phyloP scores from a whole-genome alignment of 352 stramenopile genomes.

The Pythium pyrilobum region DNA sequence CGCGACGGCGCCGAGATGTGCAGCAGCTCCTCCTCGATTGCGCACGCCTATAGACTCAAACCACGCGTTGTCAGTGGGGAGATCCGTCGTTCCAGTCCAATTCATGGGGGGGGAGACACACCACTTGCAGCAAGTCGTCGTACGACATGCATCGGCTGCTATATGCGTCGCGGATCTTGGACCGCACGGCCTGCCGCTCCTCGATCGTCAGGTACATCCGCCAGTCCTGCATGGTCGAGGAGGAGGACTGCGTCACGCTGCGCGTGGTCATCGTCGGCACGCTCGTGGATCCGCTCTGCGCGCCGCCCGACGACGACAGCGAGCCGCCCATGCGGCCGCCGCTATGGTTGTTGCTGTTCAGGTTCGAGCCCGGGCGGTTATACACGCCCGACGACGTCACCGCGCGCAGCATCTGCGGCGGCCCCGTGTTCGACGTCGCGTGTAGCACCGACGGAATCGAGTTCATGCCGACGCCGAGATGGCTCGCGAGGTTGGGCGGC shows the following conservation, averaged over 20 bases:
- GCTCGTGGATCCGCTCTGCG: slow-evolving; percentile 15
- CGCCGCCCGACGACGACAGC: slow-evolving; percentile 4
- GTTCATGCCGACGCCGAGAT: slow-evolving; percentile 65
- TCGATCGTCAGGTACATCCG: slow-evolving; percentile 89
- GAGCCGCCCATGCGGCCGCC: slow-evolving; percentile 7
- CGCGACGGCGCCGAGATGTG: slow-evolving; percentile 85
- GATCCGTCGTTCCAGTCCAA: neutral
- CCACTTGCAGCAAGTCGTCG: slow-evolving; percentile 87
- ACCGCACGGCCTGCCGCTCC: slow-evolving; percentile 82
- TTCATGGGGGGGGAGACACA: slow-evolving; percentile 19
- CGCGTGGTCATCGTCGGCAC: slow-evolving; percentile 31
- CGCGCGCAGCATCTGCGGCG: slow-evolving; percentile 78
- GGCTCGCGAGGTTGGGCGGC: slow-evolving; percentile 28
- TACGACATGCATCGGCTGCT: slow-evolving; percentile 79
- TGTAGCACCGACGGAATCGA: slow-evolving; percentile 78
- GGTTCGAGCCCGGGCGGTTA: slow-evolving; percentile 43
- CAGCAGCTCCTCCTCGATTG: slow-evolving; percentile 86
- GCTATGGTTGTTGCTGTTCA: neutral
- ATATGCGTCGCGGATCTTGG: slow-evolving; percentile 85
- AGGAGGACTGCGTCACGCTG: slow-evolving; percentile 51
- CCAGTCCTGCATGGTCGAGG: slow-evolving; percentile 76
- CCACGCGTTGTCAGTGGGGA: neutral
- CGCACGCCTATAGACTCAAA: slow-evolving; percentile 46
- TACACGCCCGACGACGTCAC: slow-evolving; percentile 80
- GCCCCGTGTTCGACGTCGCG: slow-evolving; percentile 55